Evolutionary conservation across 2,329 filamentous ascomycete genomes (phyloP).

Genomic region (Venturia effusa): DNA sequence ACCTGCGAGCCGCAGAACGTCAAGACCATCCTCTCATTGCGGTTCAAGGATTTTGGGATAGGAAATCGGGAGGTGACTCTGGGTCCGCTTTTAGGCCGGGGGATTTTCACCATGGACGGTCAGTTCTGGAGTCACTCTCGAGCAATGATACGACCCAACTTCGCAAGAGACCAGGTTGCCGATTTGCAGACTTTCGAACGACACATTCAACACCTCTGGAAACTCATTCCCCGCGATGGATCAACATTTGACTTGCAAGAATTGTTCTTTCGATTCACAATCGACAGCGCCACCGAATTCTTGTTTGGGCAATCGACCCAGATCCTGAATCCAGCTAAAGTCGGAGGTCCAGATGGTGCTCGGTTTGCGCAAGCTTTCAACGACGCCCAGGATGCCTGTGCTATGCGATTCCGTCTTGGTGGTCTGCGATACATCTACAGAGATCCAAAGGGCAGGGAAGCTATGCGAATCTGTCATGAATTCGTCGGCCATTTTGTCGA

Average conservation of each 20-base stretch:
- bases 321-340: slow-evolving; percentile 22
- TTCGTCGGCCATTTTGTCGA: slow-evolving; percentile 37
- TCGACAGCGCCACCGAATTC: slow-evolving; percentile 40
- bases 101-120: slow-evolving; percentile 38
- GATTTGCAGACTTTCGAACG: slow-evolving; percentile 48
- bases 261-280: slow-evolving; percentile 38
- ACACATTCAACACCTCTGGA: slow-evolving; percentile 47
- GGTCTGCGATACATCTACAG: slow-evolving; percentile 24
- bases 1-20: slow-evolving; percentile 39
- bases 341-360: slow-evolving; percentile 22
- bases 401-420: slow-evolving; percentile 26
- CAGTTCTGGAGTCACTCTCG: slow-evolving; percentile 28
- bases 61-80: slow-evolving; percentile 26
- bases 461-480: slow-evolving; percentile 30
- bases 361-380: slow-evolving; percentile 34
- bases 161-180: slow-evolving; percentile 40
- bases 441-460: slow-evolving; percentile 25
- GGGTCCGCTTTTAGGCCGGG: slow-evolving; percentile 31
- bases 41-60: slow-evolving; percentile 37
- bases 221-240: slow-evolving; percentile 45
- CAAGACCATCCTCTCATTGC: slow-evolving; percentile 33
- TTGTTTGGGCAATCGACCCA: slow-evolving; percentile 34
- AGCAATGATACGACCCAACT: slow-evolving; percentile 43
- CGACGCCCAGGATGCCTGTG: slow-evolving; percentile 27
- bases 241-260: slow-evolving; percentile 28